phyloP scores from a whole-genome alignment of 2,329 filamentous ascomycete species.

The Fusarium sp. region DNA sequence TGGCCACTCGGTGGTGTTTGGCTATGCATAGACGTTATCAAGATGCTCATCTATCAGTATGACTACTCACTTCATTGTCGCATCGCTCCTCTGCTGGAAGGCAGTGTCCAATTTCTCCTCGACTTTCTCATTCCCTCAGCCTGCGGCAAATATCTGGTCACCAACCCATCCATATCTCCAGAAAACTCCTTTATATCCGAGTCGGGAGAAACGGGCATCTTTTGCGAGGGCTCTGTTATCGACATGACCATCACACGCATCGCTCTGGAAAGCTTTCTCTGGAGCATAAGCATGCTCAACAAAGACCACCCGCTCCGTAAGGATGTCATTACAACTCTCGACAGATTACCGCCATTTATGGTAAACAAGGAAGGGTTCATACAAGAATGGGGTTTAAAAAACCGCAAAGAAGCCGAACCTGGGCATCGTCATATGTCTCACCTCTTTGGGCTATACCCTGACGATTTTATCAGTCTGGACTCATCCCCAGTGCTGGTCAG shows the following conservation, averaged over 20 bases:
- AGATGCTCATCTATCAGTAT: conserved; percentile 44
- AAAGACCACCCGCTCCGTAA: conserved; percentile 13
- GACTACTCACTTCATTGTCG: conserved; percentile 34
- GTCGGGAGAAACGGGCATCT: conserved; percentile 25
- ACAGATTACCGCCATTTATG: conserved; percentile 24
- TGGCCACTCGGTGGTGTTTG: conserved; percentile 48
- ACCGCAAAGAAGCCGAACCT: conserved; percentile 58
- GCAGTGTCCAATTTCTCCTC: conserved; percentile 54
- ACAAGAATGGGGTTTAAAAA: conserved; percentile 56
- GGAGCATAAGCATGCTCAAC: conserved; percentile 25
- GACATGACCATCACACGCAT: conserved; percentile 42
- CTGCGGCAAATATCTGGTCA: conserved; percentile 46
- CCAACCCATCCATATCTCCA: conserved; percentile 45
- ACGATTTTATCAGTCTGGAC: conserved; percentile 46
- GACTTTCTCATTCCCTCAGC: conserved; percentile 53
- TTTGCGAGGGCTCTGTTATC: conserved; percentile 48
- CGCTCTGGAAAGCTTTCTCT: conserved; percentile 42
- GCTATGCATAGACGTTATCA: conserved; percentile 44
- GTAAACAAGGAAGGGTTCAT: conserved; percentile 47
- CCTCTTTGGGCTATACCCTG: conserved; percentile 63
- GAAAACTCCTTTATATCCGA: conserved; percentile 45
- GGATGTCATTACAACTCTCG: conserved; percentile 2
- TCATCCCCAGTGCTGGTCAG: conserved; percentile 38
- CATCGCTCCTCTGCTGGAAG: conserved; percentile 51
- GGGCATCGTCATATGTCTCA: conserved; percentile 66